Evolutionary conservation across 2,329 filamentous ascomycete genomes (phyloP).

Genomic region (Ophiostoma himal-ulmi): DNA sequence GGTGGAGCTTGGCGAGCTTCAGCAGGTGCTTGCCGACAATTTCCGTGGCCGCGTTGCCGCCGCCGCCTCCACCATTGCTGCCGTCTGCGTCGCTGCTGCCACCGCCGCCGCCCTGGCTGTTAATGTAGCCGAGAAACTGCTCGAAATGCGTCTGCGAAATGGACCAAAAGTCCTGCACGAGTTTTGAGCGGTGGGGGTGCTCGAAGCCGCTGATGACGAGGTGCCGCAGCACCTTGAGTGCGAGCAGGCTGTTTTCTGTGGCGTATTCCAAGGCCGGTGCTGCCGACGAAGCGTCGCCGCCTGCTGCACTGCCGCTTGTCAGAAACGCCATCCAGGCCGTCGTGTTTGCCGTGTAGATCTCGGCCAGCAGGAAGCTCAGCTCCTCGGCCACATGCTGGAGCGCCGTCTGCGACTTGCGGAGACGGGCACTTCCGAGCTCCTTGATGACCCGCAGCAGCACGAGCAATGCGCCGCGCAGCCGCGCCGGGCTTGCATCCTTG

Average conservation of each 20-base stretch:
- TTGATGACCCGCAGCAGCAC: slow-evolving; percentile 84
- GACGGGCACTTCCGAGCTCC: slow-evolving; percentile 74
- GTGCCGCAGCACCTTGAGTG: slow-evolving; percentile 73
- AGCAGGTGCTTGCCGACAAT: slow-evolving; percentile 79
- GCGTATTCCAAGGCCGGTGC: slow-evolving; percentile 50
- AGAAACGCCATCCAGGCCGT: slow-evolving; percentile 61
- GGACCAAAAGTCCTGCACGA: slow-evolving; percentile 74
- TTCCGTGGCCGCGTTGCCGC: slow-evolving; percentile 35
- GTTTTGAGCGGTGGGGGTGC: slow-evolving; percentile 69
- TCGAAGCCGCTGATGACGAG: slow-evolving; percentile 79
- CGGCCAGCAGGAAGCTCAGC: slow-evolving; percentile 70
- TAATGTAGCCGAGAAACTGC: slow-evolving; percentile 62
- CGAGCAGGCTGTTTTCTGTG: slow-evolving; percentile 70
- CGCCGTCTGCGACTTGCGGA: slow-evolving; percentile 67
- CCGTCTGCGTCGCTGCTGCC: not conserved
- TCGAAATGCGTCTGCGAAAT: slow-evolving; percentile 71
- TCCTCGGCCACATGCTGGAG: slow-evolving; percentile 76
- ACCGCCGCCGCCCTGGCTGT: slow-evolving; percentile 38
- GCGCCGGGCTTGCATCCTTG: slow-evolving; percentile 53
- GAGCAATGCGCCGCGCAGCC: slow-evolving; percentile 66
- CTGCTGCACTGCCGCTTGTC: not conserved
- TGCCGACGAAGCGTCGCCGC: slow-evolving; percentile 44
- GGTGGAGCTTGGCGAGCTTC: slow-evolving; percentile 86
- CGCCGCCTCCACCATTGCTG: slow-evolving; percentile 32
- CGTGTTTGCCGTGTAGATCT: slow-evolving; percentile 72